Conservation (phyloP, 1,139 yeast genomes). For the Geotrichum armillariae region DNA sequence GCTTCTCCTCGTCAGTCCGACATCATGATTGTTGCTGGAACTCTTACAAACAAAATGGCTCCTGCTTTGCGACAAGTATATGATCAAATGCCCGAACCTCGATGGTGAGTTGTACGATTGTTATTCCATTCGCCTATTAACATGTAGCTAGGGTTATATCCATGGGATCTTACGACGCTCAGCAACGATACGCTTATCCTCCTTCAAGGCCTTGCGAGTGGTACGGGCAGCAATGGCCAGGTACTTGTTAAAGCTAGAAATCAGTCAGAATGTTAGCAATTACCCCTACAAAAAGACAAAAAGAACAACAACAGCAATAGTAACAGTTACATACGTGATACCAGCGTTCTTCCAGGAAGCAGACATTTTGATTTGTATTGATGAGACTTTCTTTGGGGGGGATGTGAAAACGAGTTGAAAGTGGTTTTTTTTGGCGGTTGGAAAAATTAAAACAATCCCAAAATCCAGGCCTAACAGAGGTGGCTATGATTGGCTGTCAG, state of each 20-base stretch:
- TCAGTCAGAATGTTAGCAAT: conserved; percentile 40
- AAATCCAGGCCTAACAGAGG: too few species aligned
- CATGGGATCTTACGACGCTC: conserved; percentile 91
- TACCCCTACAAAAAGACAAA: conserved; percentile 1
- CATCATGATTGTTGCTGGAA: conserved; percentile 92
- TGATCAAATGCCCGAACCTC: conserved; percentile 93
- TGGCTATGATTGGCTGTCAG: conserved; percentile 7
- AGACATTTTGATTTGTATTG: conserved; percentile 21
- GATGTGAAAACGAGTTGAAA: conserved; percentile 5
- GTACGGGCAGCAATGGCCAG: conserved; percentile 89
- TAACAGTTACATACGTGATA: conserved; percentile 32
- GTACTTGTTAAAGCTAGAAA: conserved; percentile 72
- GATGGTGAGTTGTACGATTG: conserved; percentile 42
- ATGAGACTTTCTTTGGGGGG: not conserved
- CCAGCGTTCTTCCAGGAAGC: conserved; percentile 37
- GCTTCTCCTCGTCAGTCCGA: conserved; percentile 94
- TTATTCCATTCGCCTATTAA: conserved; percentile 34
- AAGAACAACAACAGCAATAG: not conserved
- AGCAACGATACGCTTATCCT: conserved; percentile 75
- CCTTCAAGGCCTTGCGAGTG: conserved; percentile 85
- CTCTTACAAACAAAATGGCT: conserved; percentile 90
- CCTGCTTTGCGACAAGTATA: conserved; percentile 91
- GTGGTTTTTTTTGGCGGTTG: conserved; percentile 1
- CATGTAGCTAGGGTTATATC: conserved; percentile 61
- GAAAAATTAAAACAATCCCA: not conserved